phyloP scores from a whole-genome alignment of 768 basidiomycete genomes.

The Suillus cothurnatus region DNA sequence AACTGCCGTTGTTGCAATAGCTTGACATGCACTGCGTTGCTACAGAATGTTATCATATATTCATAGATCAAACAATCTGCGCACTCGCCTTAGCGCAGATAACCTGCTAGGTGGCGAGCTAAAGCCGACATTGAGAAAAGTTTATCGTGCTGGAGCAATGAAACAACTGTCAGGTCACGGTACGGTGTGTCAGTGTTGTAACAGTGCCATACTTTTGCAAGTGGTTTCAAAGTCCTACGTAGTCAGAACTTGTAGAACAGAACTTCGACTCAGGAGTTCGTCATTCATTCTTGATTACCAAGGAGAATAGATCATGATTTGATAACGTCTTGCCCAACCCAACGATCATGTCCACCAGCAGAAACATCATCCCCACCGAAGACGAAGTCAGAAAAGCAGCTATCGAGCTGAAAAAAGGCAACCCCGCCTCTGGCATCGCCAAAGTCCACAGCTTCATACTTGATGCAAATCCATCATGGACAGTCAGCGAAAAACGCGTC shows the following conservation, averaged over 20 bases:
- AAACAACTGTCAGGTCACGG: background rate
- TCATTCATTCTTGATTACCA: background rate
- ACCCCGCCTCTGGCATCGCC: slow-evolving; percentile 68
- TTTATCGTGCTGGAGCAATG: background rate
- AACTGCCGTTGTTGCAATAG: background rate
- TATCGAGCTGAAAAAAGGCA: slow-evolving; percentile 50
- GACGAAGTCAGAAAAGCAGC: slow-evolving; percentile 61
- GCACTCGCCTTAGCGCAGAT: too few relatives aligned
- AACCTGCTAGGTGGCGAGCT: background rate
- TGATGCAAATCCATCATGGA: slow-evolving; percentile 63
- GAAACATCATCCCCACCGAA: slow-evolving; percentile 50
- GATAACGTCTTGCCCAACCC: background rate
- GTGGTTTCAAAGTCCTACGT: background rate
- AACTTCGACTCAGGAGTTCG: background rate
- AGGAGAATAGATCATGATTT: background rate
- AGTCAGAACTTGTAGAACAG: background rate
- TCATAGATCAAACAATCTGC: background rate
- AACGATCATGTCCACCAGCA: slow-evolving; percentile 7
- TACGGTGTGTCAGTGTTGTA: background rate
- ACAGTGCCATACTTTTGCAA: background rate
- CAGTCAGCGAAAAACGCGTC: slow-evolving; percentile 82
- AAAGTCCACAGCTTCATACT: slow-evolving; percentile 72
- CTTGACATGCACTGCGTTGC: background rate
- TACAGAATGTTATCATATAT: too few relatives aligned
- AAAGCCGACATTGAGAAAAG: background rate